These are phyloP conservation scores for Chamaecyparis obtusa DNA, from an alignment of 75 land plant genomes.

Conservation along the genomic window DNA sequence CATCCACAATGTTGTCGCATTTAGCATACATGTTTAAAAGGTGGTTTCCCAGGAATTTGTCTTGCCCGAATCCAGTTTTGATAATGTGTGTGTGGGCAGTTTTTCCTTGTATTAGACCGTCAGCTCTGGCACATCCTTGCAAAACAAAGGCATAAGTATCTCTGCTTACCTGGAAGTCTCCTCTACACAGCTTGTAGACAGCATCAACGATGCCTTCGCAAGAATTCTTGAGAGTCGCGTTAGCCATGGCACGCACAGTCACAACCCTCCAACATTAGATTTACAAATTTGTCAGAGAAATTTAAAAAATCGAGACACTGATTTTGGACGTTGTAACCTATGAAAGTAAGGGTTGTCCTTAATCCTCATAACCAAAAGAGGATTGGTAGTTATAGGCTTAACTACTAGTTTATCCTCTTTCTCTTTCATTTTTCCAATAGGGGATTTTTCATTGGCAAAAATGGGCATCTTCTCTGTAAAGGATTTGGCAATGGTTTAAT, in stretches of 20 bases:
- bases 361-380: too few species aligned
- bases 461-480: too few species aligned
- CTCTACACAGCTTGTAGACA: not conserved
- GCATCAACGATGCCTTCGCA: not conserved
- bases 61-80: conserved; percentile 5
- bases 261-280: not conserved
- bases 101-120: conserved; percentile 7
- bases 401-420: too few species aligned
- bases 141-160: conserved; percentile 3
- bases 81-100: not conserved
- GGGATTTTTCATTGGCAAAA: too few species aligned
- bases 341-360: too few species aligned
- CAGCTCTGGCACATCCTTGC: conserved; percentile 14
- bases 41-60: conserved; percentile 22
- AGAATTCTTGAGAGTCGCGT: not conserved
- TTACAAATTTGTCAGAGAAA: too few species aligned
- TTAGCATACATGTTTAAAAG: conserved; percentile 39
- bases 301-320: too few species aligned
- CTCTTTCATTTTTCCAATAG: too few species aligned
- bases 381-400: too few species aligned
- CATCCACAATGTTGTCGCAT: conserved; percentile 15
- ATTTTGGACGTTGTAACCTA: too few species aligned
- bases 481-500: too few species aligned
- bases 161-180: not conserved
- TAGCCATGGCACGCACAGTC: not conserved